These are phyloP conservation scores for Russula earlei DNA, from an alignment of 768 basidiomycete species.

Conservation along the genomic window DNA sequence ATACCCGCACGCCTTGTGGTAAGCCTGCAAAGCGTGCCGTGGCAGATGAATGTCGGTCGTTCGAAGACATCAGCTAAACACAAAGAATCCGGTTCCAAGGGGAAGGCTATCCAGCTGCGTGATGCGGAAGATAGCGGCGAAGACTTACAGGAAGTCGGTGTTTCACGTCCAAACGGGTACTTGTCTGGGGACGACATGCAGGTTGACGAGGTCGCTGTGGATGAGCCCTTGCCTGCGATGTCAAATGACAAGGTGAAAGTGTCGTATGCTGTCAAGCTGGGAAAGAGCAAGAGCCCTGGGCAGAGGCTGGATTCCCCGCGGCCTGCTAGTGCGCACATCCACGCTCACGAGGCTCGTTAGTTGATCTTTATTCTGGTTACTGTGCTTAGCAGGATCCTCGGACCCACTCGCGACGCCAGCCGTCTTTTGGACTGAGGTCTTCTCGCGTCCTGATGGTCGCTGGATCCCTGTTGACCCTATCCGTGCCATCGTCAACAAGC, in stretches of 20 bases:
- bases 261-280: slow-evolving; percentile 47
- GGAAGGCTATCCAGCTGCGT: slow-evolving; percentile 23
- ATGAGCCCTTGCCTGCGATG: slow-evolving; percentile 27
- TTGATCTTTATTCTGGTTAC: background rate
- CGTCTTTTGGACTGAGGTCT: slow-evolving; percentile 96
- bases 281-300: slow-evolving; percentile 45
- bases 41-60: slow-evolving; percentile 63
- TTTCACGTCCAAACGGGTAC: slow-evolving; percentile 5
- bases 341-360: background rate
- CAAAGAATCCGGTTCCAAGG: slow-evolving; percentile 33
- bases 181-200: slow-evolving; percentile 36
- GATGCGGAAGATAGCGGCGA: slow-evolving; percentile 31
- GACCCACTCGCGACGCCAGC: slow-evolving; percentile 65
- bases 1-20: slow-evolving; percentile 83
- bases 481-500: slow-evolving; percentile 69
- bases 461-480: slow-evolving; percentile 94
- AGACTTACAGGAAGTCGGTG: slow-evolving; percentile 32
- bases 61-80: slow-evolving; percentile 38
- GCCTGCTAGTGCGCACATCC: slow-evolving; percentile 6
- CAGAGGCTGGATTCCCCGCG: slow-evolving; percentile 30
- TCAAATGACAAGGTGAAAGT: slow-evolving; percentile 46
- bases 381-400: slow-evolving; percentile 25
- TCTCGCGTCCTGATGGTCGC: slow-evolving; percentile 79
- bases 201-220: slow-evolving; percentile 29
- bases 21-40: slow-evolving; percentile 87